Evolutionary conservation across 2,329 filamentous ascomycete genomes (phyloP).

Genomic region (Trichothecium sympodiale): DNA sequence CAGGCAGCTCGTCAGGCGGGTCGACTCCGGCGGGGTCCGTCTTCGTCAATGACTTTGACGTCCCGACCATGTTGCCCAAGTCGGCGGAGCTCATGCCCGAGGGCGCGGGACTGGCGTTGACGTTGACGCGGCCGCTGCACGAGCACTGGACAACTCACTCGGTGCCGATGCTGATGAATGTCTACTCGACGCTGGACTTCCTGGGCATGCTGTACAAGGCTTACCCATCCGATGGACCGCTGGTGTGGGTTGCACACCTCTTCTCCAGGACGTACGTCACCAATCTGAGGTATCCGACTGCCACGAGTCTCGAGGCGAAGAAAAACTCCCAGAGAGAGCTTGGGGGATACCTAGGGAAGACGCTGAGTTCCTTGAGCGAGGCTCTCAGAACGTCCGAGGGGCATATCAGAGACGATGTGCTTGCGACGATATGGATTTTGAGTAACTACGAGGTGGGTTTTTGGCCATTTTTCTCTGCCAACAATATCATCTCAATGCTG

Average conservation of each 20-base stretch:
- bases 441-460: slow-evolving; percentile 25
- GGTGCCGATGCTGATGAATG: slow-evolving; percentile 25
- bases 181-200: slow-evolving; percentile 24
- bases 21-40: background rate
- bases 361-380: slow-evolving; percentile 23
- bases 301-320: slow-evolving; percentile 13
- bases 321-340: slow-evolving; percentile 19
- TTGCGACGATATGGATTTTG: slow-evolving; percentile 28
- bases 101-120: background rate
- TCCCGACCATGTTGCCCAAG: background rate
- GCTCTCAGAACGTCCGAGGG: slow-evolving; percentile 20
- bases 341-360: slow-evolving; percentile 23
- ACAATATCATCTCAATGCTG: no score
- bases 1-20: background rate
- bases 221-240: slow-evolving; percentile 17
- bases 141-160: slow-evolving; percentile 28
- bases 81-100: background rate
- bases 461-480: slow-evolving; percentile 2
- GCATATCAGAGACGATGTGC: slow-evolving; percentile 20
- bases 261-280: slow-evolving; percentile 28
- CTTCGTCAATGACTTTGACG: background rate
- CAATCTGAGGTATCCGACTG: slow-evolving; percentile 21
- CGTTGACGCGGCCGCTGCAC: slow-evolving; percentile 13
- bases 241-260: slow-evolving; percentile 27
- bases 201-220: slow-evolving; percentile 17